Base-by-base conservation (phyloP, 768 basidiomycete genomes). In the Leucosporidium scottii region DNA sequence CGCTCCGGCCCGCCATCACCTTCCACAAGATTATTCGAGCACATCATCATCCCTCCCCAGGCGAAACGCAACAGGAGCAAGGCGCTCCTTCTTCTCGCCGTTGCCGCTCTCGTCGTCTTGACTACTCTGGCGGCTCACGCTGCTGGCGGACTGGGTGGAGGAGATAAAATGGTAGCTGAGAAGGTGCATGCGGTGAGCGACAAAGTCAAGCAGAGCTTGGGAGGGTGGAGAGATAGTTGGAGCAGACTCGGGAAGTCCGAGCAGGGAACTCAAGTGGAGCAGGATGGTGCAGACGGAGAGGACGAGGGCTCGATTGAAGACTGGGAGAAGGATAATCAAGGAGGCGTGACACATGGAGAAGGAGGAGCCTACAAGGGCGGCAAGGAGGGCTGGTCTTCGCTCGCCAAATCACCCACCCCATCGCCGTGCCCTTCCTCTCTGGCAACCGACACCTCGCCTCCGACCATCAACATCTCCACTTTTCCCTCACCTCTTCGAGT, bases 21-120 rank as follows among this genome's bases (percentile, higher is more conserved):
- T 9, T 44, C 39, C 15, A 12, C 39, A 8, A 8, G 39, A 15
- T 15, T 44, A 44, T 44, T 44, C 39, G 39, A 44, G 10, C 67
- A 55, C 53, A 60, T 55, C 18, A 20, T 59, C 31, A n/a, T 64
- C 27, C 67, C 62, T 1, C 67, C 67, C 8, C 47, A 25, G 3
- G 53, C 67, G 28, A 68, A 64, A 31, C 59, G 62, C 23, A 44
- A 59, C 9, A 27, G 30, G 39, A 44, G 39, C 39, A 1, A 61
- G 58, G 51, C 30, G 62, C 4, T 48, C 44, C 5, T 31, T 25
- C 49, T 63, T 12, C 1, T 55, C 50, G 67, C 18, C 9, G 27
- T 53, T 18, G 62, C 39, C 18, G 62, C 12, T 5, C 25, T 55
- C 20, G 17, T 68, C 12, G 7, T 53, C 18, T 44, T 44, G 39